These are phyloP conservation scores for Plasmodium yoelii DNA, from an alignment of 169 alveolate species.

Conservation along the genomic window DNA sequence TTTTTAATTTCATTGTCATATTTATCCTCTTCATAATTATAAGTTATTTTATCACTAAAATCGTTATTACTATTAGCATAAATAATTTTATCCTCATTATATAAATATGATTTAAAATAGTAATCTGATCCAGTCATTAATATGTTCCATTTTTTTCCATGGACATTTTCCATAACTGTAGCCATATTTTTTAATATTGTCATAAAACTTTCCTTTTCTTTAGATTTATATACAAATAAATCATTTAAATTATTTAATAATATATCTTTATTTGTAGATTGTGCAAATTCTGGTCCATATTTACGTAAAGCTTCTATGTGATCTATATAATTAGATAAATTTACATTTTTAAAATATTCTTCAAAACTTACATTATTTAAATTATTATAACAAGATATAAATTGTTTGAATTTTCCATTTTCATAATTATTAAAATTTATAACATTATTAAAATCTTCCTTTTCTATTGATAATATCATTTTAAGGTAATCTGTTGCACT, in stretches of 20 bases:
- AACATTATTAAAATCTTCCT: too few relatives aligned
- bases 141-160: constrained; percentile 55
- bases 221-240: constrained; percentile 19
- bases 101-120: constrained; percentile 26
- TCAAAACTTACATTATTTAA: neutral
- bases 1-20: neutral
- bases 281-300: too few relatives aligned
- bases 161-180: constrained; percentile 14
- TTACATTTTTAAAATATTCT: neutral
- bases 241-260: constrained; percentile 37
- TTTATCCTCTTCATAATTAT: constrained; percentile 9
- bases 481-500: too few relatives aligned
- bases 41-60: constrained; percentile 11
- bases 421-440: too few relatives aligned
- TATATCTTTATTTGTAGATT: neutral
- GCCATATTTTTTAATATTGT: constrained; percentile 22
- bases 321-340: neutral
- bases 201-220: constrained; percentile 11
- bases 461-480: too few relatives aligned
- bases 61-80: neutral
- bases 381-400: neutral
- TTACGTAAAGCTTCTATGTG: too few relatives aligned
- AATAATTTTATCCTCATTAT: constrained; percentile 17
- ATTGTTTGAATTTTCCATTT: too few relatives aligned
- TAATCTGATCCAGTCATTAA: constrained; percentile 21